These are phyloP conservation scores for Blastocystis sp. DNA, from an alignment of 352 stramenopile species.

Conservation along the genomic window DNA sequence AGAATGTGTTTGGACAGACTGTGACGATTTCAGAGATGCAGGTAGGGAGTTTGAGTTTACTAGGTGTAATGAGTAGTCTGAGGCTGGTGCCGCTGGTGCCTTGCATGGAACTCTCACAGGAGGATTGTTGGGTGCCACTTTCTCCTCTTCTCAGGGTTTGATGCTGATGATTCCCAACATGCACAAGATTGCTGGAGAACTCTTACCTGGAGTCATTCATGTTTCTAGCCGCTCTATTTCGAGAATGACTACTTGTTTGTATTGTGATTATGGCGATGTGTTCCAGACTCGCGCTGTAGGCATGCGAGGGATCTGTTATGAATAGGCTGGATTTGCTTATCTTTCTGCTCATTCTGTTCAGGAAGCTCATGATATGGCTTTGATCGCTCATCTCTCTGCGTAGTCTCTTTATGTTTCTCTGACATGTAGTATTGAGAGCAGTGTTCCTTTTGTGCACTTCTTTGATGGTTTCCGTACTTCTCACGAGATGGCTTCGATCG, in stretches of 20 bases:
- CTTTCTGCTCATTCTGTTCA: conserved; percentile 72
- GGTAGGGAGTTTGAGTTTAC: not conserved
- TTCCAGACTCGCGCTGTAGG: conserved; percentile 72
- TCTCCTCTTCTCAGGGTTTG: conserved; percentile 73
- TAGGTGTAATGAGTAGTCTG: conserved; percentile 14
- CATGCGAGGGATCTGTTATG: conserved; percentile 69
- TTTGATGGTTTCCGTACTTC: conserved; percentile 74
- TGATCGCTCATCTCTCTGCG: conserved; percentile 73
- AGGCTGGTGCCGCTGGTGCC: conserved; percentile 68
- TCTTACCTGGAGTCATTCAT: conserved; percentile 72
- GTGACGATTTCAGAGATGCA: conserved; percentile 71
- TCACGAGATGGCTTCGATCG: conserved; percentile 70
- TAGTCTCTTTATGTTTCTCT: conserved; percentile 60
- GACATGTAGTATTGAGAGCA: conserved; percentile 63
- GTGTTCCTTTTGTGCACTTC: conserved; percentile 74
- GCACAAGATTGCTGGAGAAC: conserved; percentile 67
- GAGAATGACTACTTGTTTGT: conserved; percentile 69
- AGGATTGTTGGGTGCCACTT: conserved; percentile 67
- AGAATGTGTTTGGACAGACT: conserved; percentile 70
- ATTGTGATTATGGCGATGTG: conserved; percentile 80
- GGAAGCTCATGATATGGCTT: conserved; percentile 74
- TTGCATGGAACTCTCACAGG: conserved; percentile 71
- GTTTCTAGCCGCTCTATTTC: conserved; percentile 75
- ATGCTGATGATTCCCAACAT: conserved; percentile 73
- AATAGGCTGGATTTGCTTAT: conserved; percentile 72